phyloP scores from a whole-genome alignment of 495 filamentous ascomycete genomes.

The Tuber aestivum region DNA sequence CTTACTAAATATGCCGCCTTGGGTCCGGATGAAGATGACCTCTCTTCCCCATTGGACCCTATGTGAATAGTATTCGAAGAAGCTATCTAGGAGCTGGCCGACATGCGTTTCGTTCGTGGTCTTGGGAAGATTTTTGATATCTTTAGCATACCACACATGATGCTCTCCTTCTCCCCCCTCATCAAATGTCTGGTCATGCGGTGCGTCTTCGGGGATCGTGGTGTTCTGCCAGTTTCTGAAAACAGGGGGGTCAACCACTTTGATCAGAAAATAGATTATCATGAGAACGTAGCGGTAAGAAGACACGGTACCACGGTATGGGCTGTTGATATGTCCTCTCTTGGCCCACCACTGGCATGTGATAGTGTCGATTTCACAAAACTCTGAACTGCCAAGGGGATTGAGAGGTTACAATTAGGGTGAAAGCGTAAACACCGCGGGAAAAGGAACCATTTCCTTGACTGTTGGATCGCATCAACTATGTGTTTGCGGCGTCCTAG shows the following conservation, averaged over 20 bases:
- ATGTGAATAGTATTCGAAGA: slow-evolving; percentile 75
- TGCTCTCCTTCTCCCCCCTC: slow-evolving; percentile 34
- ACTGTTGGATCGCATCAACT: slow-evolving; percentile 66
- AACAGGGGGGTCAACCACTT: slow-evolving; percentile 69
- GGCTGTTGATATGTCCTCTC: slow-evolving; percentile 67
- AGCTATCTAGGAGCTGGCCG: slow-evolving; percentile 62
- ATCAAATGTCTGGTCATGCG: slow-evolving; percentile 34
- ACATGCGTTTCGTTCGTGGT: slow-evolving; percentile 42
- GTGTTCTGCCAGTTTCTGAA: slow-evolving; percentile 65
- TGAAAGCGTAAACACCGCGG: slow-evolving; percentile 53
- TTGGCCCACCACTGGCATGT: slow-evolving; percentile 62
- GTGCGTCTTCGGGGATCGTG: slow-evolving; percentile 23
- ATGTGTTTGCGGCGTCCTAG: slow-evolving; percentile 69
- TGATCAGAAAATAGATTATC: slow-evolving; percentile 78
- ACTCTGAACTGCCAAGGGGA: neutral
- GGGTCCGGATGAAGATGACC: slow-evolving; percentile 64
- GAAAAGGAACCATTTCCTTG: slow-evolving; percentile 65
- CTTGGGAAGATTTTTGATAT: slow-evolving; percentile 12
- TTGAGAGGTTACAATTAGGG: neutral
- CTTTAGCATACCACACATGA: slow-evolving; percentile 38
- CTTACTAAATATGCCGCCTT: slow-evolving; percentile 62
- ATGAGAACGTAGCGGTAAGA: slow-evolving; percentile 88
- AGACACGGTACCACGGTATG: slow-evolving; percentile 74
- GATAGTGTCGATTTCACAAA: neutral
- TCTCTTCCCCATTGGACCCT: slow-evolving; percentile 65